Evolutionary conservation across 2,329 filamentous ascomycete species (phyloP), one percentile per base, ranked within the genome.

Genomic region (Exophiala xenobiotica): DNA sequence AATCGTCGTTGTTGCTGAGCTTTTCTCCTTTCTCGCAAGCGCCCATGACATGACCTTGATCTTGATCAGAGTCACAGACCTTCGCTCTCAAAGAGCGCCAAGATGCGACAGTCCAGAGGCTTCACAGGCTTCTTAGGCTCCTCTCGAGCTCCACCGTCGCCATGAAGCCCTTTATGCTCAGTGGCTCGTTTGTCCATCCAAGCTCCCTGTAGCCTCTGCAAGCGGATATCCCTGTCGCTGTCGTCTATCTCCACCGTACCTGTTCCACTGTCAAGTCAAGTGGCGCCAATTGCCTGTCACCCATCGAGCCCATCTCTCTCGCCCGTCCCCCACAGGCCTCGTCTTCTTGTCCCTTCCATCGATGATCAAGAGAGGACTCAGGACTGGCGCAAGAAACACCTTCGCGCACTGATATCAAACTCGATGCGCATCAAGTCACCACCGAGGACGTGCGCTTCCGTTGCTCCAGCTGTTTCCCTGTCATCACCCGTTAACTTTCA

Each of bases 391-490:
- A 33, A 33, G 29, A 31, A 33, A n/a, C 9, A 33, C 29, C 26
- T 14, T 11, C 29, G 20, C 47, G 47, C 39, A 44, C 38, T 49
- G 47, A 49, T 49, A 33, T 35, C 29, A 24, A 46, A 22, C 27
- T 35, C 14, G 26, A 18, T 35, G 26, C 40, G 16, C 29, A 40
- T 26, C 37, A 20, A 12, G 8, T 12, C 37, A 39, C 14, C 26
- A 7, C 8, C 8, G 37, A 39, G 38, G 51, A 53, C 48, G 31
- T 54, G 43, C 55, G 38, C 42, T 38, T 38, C 47, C 26, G 45
- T 57, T 51, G 50, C 50, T 53, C 39, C 50, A 54, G 51, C 54
- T 50, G 47, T 53, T 56, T 56, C 49, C 46, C 44, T 49, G 53
- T 52, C 44, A 48, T 33, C 46, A 52, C 50, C 27, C 29, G 29